A percentile compares a stretch with the other conserved stretches of the same genome.
Conservation (phyloP, 2,329 filamentous ascomycete species). For the Penicillium verrucosum region DNA sequence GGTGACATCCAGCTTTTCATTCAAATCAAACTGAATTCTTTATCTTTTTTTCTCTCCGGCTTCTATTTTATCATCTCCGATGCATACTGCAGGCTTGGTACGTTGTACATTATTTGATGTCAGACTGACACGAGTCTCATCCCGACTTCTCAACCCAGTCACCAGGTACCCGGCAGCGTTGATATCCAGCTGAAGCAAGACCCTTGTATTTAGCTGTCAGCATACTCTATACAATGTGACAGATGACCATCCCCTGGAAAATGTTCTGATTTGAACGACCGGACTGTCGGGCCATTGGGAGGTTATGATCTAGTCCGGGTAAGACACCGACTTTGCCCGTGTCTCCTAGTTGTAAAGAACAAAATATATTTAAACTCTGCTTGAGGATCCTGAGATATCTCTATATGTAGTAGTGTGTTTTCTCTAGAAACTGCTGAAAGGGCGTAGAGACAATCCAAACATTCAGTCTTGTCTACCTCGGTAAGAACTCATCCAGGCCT, state of each 20-base stretch:
- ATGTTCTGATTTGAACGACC: neutral
- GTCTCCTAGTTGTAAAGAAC: neutral
- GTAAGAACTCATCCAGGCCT: neutral
- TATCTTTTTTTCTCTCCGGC: neutral
- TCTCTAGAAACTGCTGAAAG: neutral
- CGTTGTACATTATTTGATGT: slow-evolving; percentile 3
- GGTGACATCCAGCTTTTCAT: neutral
- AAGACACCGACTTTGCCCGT: slow-evolving; percentile 4
- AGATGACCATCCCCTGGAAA: neutral
- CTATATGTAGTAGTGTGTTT: neutral
- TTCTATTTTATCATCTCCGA: neutral
- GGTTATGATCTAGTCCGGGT: slow-evolving; percentile 2
- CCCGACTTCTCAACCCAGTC: slow-evolving; percentile 1
- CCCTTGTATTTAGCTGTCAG: neutral
- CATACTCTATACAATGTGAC: neutral
- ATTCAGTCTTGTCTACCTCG: neutral
- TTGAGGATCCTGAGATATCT: neutral
- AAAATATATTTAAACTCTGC: neutral
- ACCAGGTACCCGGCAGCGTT: slow-evolving; percentile 6
- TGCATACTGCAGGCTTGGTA: neutral
- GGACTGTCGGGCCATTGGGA: slow-evolving; percentile 4
- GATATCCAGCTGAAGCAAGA: slow-evolving; percentile 2
- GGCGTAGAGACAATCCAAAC: neutral
- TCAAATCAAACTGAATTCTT: neutral
- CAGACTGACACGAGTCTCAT: slow-evolving; percentile 1